Base-by-base conservation (phyloP, 768 basidiomycete genomes). In the Boletus sp. region DNA sequence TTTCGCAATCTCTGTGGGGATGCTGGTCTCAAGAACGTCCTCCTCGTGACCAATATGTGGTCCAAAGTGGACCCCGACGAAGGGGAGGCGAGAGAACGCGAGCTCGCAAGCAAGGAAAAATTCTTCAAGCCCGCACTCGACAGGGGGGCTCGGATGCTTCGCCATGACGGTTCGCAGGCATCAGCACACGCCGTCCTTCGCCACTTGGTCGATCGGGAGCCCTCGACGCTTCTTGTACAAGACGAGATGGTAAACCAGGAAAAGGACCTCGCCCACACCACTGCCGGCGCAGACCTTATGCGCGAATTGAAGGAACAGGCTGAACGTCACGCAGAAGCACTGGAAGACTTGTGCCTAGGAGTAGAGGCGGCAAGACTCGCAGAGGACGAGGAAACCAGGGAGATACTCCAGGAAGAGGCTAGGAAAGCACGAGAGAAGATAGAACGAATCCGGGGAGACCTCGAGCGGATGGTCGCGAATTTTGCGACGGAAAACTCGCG, bases 21-120 rank as follows among this genome's bases (percentile, higher is more conserved):
- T 20, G 65, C 53, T 14, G 71, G 76, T 14, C 75, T 84, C 35
- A 64, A 69, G 40, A 81, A 77, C 52, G 79, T 84, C 29, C 70
- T 80, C 9, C 73, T 84, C 46, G 76, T 77, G 39, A 83, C 83
- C 17, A 83, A 75, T 5, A 82, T 79, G 79, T 83, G 82, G 82
- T 76, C 73, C 11, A 66, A 74, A 36, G 73, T 80, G 39, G 66
- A 68, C 12, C 55, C 50, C 11, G 63, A 68, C 7, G 57, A 74
- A 3, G 80, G 77, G 1, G 60, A 72, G 47, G 69, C 68, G 1
- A 69, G 83, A 33, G 83, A 84, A 58, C 58, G 57, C 1, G 81
- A 84, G 58, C 76, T 84, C 29, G 63, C 61, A 18, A 57, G 30
- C 20, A 71, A 73, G 32, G 69, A 68, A n/a, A 73, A 71, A 3